These are phyloP conservation scores for Xylariaceae sp. DNA, from an alignment of 2,329 filamentous ascomycete species.

Conservation along the genomic window DNA sequence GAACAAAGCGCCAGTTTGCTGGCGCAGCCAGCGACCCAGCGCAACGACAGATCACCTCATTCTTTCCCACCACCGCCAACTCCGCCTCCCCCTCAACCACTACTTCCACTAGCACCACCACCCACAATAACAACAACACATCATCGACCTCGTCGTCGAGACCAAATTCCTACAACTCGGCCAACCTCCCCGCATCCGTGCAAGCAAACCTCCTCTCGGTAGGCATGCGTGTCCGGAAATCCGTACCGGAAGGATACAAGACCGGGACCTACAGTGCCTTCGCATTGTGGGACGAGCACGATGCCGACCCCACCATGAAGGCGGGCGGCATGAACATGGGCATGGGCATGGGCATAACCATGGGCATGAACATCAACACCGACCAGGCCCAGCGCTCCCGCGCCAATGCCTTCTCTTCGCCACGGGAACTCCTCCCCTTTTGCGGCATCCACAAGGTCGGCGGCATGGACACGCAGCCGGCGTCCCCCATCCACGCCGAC, in stretches of 20 bases:
- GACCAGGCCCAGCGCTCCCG: conserved; percentile 23
- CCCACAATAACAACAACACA: conserved; percentile 6
- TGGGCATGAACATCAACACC: background rate
- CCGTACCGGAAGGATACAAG: conserved; percentile 90
- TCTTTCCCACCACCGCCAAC: conserved; percentile 41
- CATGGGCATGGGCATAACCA: no score
- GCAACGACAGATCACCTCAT: conserved; percentile 60
- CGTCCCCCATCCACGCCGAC: conserved; percentile 27
- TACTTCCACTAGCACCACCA: conserved; percentile 1
- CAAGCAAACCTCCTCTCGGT: conserved; percentile 84
- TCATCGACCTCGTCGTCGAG: conserved; percentile 21
- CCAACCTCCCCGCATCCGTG: conserved; percentile 56
- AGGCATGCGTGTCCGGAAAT: conserved; percentile 91
- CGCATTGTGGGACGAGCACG: conserved; percentile 45
- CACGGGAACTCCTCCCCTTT: conserved; percentile 68
- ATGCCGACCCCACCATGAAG: conserved; percentile 14
- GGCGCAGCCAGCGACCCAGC: conserved; percentile 53
- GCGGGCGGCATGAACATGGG: no score
- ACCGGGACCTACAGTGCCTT: conserved; percentile 55
- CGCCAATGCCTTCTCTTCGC: conserved; percentile 30
- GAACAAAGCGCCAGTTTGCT: conserved; percentile 57
- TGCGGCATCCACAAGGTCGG: conserved; percentile 75
- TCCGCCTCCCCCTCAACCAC: conserved; percentile 28
- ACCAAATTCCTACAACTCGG: conserved; percentile 27
- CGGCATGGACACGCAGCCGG: conserved; percentile 57